Evolutionary conservation across 108 stramenopile genomes (phyloP).

Genomic region (Nitzschia palea): DNA sequence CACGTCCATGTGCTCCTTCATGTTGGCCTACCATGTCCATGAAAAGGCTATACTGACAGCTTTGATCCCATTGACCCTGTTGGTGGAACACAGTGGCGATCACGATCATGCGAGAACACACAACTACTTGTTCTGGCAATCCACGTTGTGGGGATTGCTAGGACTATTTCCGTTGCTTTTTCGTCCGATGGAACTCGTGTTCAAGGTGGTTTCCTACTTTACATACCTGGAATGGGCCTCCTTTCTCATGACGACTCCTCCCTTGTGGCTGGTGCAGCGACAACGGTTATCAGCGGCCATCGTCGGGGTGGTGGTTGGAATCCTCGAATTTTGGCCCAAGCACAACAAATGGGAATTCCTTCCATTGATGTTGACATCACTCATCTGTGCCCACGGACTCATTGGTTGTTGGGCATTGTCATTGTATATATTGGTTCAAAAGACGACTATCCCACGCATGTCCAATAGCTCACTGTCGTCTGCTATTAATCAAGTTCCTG

Average conservation of each 20-base stretch:
- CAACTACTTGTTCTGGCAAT: conserved; percentile 49
- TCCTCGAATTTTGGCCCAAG: conserved; percentile 63
- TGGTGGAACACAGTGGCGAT: conserved; percentile 29
- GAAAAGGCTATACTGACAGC: conserved; percentile 95
- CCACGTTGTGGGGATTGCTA: conserved; percentile 56
- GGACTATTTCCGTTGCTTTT: conserved; percentile 75
- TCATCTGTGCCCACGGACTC: conserved; percentile 64
- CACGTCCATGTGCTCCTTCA: conserved; percentile 65
- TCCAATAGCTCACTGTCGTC: background rate
- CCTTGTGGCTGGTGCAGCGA: background rate
- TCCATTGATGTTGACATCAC: conserved; percentile 72
- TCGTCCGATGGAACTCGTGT: conserved; percentile 53
- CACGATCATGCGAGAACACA: conserved; percentile 22
- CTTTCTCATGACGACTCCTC: conserved; percentile 14
- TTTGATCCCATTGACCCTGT: conserved; percentile 65
- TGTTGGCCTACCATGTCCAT: conserved; percentile 93
- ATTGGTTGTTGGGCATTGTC: conserved; percentile 59
- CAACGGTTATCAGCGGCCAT: conserved; percentile 16
- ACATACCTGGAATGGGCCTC: conserved; percentile 45
- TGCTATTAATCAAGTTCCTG: background rate
- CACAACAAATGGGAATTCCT: conserved; percentile 70
- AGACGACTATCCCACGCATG: too few species aligned
- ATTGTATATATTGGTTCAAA: conserved; percentile 14
- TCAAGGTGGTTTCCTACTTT: conserved; percentile 53
- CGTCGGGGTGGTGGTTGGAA: conserved; percentile 24